Percentiles rank a stretch among this genome's conserved stretches.
Evolutionary conservation across 1,284 basidiomycete species (phyloP).

Genomic region (Malassezia yamatoensis): DNA sequence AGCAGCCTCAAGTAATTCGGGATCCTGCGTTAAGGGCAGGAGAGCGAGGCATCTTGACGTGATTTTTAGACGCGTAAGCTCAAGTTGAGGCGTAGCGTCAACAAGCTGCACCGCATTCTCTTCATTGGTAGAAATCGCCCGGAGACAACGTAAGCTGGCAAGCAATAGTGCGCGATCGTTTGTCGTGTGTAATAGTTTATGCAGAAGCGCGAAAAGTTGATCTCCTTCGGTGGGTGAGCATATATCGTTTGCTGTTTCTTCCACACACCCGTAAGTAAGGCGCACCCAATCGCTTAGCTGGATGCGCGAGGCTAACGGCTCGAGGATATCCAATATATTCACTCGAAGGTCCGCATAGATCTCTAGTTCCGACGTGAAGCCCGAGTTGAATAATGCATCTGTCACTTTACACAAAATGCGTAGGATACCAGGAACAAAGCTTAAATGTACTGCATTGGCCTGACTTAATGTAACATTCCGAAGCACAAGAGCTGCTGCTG

Average conservation of each 20-base stretch:
- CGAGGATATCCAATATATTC: constrained; percentile 40
- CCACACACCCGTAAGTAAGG: not conserved
- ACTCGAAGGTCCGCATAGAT: constrained; percentile 33
- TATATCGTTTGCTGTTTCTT: not conserved
- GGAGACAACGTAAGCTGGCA: constrained; percentile 31
- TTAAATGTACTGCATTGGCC: constrained; percentile 20
- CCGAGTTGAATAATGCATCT: not conserved
- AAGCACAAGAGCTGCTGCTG: constrained; percentile 30
- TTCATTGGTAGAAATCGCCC: constrained; percentile 26
- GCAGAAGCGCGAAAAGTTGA: constrained; percentile 27
- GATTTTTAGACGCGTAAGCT: constrained; percentile 18
- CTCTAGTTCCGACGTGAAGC: not conserved
- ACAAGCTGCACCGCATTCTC: constrained; percentile 31
- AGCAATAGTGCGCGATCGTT: constrained; percentile 37
- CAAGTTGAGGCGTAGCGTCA: constrained; percentile 18
- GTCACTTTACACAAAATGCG: not conserved
- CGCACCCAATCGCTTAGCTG: constrained; percentile 24
- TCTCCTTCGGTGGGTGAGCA: constrained; percentile 15
- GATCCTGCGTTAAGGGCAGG: constrained; percentile 34
- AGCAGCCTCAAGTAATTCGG: constrained; percentile 33
- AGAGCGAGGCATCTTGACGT: constrained; percentile 32
- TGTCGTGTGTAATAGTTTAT: constrained; percentile 25
- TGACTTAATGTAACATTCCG: constrained; percentile 26
- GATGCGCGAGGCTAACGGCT: constrained; percentile 22
- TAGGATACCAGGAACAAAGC: constrained; percentile 3